A percentile compares a stretch with the other conserved stretches of the same genome.
Conservation (phyloP, 2,329 filamentous ascomycete genomes). For the Diaporthe sp. region DNA sequence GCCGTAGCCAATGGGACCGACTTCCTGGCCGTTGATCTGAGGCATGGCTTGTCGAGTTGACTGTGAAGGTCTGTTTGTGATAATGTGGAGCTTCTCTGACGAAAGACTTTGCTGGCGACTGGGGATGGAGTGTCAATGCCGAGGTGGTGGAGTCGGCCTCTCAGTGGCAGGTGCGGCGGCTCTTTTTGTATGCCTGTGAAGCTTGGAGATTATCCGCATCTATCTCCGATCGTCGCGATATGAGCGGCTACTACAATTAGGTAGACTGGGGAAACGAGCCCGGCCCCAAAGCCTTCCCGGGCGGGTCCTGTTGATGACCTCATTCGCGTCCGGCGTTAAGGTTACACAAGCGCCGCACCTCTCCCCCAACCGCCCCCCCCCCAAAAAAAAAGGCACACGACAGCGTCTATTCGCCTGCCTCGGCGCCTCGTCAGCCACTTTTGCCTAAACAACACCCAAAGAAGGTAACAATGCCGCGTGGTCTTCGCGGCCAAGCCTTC, state of each 20-base stretch:
- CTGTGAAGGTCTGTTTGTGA: not conserved
- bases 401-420: not conserved
- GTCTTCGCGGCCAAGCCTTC: not conserved
- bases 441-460: not conserved
- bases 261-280: not conserved
- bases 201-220: slow-evolving; percentile 4
- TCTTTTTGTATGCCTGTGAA: slow-evolving; percentile 6
- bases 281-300: not conserved
- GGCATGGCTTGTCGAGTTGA: slow-evolving; percentile 38
- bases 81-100: not conserved
- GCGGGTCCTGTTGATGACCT: slow-evolving; percentile 9
- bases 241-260: not conserved
- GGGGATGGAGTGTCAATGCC: not conserved
- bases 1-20: slow-evolving; percentile 45
- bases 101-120: not conserved
- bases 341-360: not conserved
- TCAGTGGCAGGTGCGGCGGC: not conserved
- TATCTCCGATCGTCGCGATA: slow-evolving; percentile 13
- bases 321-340: slow-evolving; percentile 24
- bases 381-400: too few relatives aligned
- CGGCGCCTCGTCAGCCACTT: not conserved
- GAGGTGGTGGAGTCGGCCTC: not conserved
- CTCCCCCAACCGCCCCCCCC: too few relatives aligned
- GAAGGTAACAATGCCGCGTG: not conserved
- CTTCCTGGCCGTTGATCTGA: slow-evolving; percentile 42